Evolutionary conservation across 1,284 basidiomycete genomes (phyloP), one percentile per base, ranked within the genome.

Genomic region (Hortiboletus rubellus): DNA sequence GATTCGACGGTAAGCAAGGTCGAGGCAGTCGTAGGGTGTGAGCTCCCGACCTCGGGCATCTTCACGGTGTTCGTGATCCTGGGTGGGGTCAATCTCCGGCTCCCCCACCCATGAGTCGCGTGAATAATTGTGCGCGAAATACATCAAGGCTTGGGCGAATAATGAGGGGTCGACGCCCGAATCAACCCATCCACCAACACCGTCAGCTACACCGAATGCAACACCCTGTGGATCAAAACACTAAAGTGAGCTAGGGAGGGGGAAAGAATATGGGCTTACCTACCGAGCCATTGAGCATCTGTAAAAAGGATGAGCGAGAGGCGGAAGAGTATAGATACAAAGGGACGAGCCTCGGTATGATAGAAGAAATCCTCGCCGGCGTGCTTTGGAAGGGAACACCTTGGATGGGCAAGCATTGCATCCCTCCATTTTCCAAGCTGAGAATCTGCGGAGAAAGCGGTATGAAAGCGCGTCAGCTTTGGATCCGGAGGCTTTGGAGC

Each of bases 101-200:
- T 85, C 84, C 11, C 89, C 90, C 6, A 85, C 83, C 89, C 91
- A 92, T 10, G 86, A 83, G 57, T 77, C 79, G 59, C 82, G 80
- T 7, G 86, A 82, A 67, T 86, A 86, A 54, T 83, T 79, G 65
- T 89, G 82, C 37, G 89, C 84, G 64, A 90, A 85, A 66, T 87
- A 91, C 79, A 86, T 84, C 33, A 87, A 71, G 1, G 83, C 78
- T 66, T 86, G 86, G 1, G 85, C 81, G 68, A 86, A 89, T 38
- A 93, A 76, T 9, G 89, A 87, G 5, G 93, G 92, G 68, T 96
- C 93, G 33, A 94, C 83, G 52, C 92, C 93, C 2, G 86, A 86
- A 62, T 91, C 81, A 37, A 78, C 77, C 86, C 86, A 89, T 22
- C 86, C 86, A 5, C 87, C 86, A 1, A 89, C 86, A 18, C 86